A percentile compares a stretch with the other conserved stretches of the same genome.
phyloP scores from a whole-genome alignment of 768 basidiomycete genomes.

The Coprinopsis cinerea region DNA sequence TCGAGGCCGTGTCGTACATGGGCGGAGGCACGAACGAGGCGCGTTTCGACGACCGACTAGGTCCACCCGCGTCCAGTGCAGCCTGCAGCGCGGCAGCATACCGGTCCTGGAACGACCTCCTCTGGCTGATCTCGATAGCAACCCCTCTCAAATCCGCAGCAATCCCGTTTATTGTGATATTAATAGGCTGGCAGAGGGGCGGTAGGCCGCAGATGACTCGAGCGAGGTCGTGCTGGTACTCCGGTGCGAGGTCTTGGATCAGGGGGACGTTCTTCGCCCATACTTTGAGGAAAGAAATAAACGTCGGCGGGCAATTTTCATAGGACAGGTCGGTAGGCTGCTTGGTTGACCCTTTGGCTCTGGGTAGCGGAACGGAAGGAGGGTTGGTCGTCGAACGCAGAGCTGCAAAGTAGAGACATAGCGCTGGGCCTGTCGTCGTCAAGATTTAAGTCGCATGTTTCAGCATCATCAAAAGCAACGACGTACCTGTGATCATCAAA shows the following conservation, averaged over 20 bases:
- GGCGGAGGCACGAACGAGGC: constrained; percentile 72
- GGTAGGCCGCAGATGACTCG: constrained; percentile 67
- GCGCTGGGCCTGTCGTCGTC: constrained; percentile 53
- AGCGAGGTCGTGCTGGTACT: constrained; percentile 77
- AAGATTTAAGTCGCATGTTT: not conserved
- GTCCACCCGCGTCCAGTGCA: constrained; percentile 53
- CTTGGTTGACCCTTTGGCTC: constrained; percentile 32
- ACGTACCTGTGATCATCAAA: constrained; percentile 76
- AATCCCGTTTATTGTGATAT: constrained; percentile 47
- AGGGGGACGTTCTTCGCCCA: constrained; percentile 63
- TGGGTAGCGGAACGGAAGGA: constrained; percentile 76
- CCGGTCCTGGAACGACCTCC: constrained; percentile 77
- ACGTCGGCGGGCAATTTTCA: constrained; percentile 64
- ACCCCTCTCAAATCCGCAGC: constrained; percentile 81
- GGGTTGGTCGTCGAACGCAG: constrained; percentile 69
- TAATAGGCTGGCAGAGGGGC: constrained; percentile 36
- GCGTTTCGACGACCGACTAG: constrained; percentile 25
- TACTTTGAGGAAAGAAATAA: constrained; percentile 62
- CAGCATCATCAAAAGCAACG: no score
- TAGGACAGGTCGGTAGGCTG: constrained; percentile 55
- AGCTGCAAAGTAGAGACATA: constrained; percentile 83
- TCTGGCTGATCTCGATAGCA: constrained; percentile 81
- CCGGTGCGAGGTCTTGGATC: constrained; percentile 58
- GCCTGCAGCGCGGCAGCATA: constrained; percentile 74
- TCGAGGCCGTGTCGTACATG: constrained; percentile 40